Percentiles rank a stretch among this genome's conserved stretches.
Evolutionary conservation across 805 yeast species (phyloP).

Genomic region (Lipomyces anomalus): DNA sequence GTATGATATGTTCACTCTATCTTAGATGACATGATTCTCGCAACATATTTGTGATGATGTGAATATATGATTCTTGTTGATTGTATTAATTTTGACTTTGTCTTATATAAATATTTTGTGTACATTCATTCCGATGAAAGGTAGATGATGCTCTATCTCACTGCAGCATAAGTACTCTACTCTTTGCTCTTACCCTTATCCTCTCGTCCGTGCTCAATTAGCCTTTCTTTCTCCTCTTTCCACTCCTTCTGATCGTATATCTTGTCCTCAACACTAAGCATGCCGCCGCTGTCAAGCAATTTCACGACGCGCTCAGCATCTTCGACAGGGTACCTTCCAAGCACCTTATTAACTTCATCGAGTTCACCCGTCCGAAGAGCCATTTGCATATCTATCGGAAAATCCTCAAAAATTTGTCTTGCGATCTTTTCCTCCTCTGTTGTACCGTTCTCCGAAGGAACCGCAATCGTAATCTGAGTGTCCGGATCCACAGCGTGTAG

Average conservation of each 20-base stretch:
- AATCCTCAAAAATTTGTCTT: conserved; percentile 44
- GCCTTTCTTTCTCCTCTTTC: neutral
- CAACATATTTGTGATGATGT: neutral
- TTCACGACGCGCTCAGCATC: conserved; percentile 78
- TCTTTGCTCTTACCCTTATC: no score
- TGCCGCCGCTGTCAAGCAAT: conserved; percentile 70
- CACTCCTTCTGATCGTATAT: conserved; percentile 31
- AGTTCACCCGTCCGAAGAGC: conserved; percentile 70
- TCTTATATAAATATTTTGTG: no score
- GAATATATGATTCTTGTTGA: no score
- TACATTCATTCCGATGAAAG: no score
- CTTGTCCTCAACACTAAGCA: conserved; percentile 68
- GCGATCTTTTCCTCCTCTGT: conserved; percentile 34
- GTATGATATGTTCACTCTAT: no score
- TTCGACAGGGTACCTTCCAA: conserved; percentile 62
- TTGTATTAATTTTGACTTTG: no score
- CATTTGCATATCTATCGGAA: conserved; percentile 59
- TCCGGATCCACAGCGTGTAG: conserved; percentile 81
- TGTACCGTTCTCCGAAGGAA: conserved; percentile 56
- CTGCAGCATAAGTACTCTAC: no score
- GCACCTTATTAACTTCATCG: conserved; percentile 77
- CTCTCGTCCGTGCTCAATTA: no score
- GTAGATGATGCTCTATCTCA: no score
- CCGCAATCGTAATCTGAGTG: conserved; percentile 61
- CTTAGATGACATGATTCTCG: neutral